Evolutionary conservation across 108 stramenopile genomes (phyloP).

Genomic region (Cylindrotheca fusiformis): DNA sequence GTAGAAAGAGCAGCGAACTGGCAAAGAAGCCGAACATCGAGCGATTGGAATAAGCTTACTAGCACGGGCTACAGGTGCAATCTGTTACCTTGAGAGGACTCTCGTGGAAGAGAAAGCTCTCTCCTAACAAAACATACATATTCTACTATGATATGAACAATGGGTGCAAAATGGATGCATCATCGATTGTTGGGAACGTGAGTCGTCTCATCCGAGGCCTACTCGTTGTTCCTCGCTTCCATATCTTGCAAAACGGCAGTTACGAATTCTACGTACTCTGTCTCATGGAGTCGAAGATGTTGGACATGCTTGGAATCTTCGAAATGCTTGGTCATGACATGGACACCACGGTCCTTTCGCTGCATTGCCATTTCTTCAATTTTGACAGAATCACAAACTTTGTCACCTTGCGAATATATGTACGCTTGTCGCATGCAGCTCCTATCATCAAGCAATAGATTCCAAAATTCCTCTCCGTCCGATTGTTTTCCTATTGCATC

Average conservation of each 20-base stretch:
- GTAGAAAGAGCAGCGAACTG: too few species aligned
- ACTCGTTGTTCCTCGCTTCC: too few species aligned
- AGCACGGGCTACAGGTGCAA: too few species aligned
- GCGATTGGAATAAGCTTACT: background rate
- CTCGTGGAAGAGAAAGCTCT: too few species aligned
- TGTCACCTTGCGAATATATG: slow-evolving; percentile 1
- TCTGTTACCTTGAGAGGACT: too few species aligned
- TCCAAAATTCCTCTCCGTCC: slow-evolving; percentile 1
- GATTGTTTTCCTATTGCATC: background rate
- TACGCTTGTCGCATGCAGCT: slow-evolving; percentile 2
- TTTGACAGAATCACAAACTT: background rate
- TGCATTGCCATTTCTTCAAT: slow-evolving; percentile 2
- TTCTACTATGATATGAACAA: too few species aligned
- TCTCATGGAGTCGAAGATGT: background rate
- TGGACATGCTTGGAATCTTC: slow-evolving; percentile 5
- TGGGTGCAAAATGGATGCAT: too few species aligned
- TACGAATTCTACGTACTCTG: slow-evolving; percentile 1
- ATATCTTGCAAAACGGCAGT: background rate
- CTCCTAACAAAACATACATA: too few species aligned
- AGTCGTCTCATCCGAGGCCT: too few species aligned
- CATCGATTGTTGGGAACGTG: too few species aligned
- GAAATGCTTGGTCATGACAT: slow-evolving; percentile 2
- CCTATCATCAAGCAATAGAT: background rate
- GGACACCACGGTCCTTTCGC: background rate
- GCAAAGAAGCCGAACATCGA: background rate